Evolutionary conservation across 2,329 filamentous ascomycete species (phyloP), one percentile per base, ranked within the genome.

Genomic region (Volutella citrinella): DNA sequence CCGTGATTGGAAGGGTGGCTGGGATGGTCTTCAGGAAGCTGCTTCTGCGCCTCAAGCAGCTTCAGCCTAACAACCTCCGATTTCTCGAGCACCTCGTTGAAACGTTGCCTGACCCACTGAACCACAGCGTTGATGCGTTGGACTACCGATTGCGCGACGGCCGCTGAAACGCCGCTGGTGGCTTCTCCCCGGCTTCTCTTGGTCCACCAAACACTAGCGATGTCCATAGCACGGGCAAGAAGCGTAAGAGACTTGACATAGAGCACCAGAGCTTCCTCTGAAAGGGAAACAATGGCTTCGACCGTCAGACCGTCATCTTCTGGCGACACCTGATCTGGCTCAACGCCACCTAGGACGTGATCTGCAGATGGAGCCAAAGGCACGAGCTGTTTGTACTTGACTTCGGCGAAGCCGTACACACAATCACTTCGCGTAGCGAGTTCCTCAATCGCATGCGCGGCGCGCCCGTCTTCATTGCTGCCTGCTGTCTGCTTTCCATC

Each of bases 41-140:
- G 78, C 57, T 81, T 84, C 60, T 98, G 93, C 5, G 86, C 88
- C 43, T 95, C 87, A 27, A 88, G 72, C 30, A 98, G 74, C 58
- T 90, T 94, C 28, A 90, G 71, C 28, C 88, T 85, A n/a, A 95
- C 89, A 45, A 96, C 76, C 55, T 97, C 91, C 1, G 90, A 90
- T 67, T 98, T 98, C 64, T 96, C 90, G 41, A 97, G 69, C 23
- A 95, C 93, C 59, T 97, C 93, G 56, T 98, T 98, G 72, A 98
- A 98, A 6, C 91, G 86, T 47, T 75, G 78, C 20, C 93, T 86
- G 35, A 95, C 84, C 93, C 91, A 98, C 60, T 96, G 91, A 1
- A 98, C 93, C 8, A 94, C 88, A 24, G 84, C 85, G 55, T 95
- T 96, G 61, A 98, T 88, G 30, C 89, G 81, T 29, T 78, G 74